Base-by-base conservation (phyloP, 148 eudicot genomes). In the Hydrangea macrophylla region DNA sequence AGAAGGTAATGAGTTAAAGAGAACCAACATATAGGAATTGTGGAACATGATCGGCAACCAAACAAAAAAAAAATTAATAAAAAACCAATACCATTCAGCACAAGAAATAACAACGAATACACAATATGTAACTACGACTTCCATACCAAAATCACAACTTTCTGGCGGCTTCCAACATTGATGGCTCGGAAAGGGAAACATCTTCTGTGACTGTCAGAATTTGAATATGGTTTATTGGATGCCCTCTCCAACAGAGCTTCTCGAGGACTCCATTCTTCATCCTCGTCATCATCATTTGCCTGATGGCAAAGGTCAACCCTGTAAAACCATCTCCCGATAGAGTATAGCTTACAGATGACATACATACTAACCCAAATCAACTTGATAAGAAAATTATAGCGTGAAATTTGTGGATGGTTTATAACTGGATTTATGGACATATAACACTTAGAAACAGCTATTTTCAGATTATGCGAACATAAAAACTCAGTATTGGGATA, bases 271-370 rank as follows among this genome's bases (percentile, higher is more conserved):
- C 73, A 74, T 48, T 75, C 90, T 54, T 83, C 86, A 53, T 80
- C 89, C 27, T 93, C 96, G 18, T 93, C 96, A 39, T 90, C 96
- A 56, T 93, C 90, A 80, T 85, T 85, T 71, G 84, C 69, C 79
- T 90, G 98, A 80, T 93, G 96, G 82, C 96, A 93, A 68, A 90
- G 84, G 80, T 90, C 96, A 64, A 90, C 87, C 98, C 98, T 93
- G 65, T 68, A 79, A 70, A 79, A 70, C 32, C 74, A 69, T 58
- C 73, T 62, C 79, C 69, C 70, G 60, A 54, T 39, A 60, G 36
- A 8, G 53, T 65, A 50, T 54, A 54, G 69, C 72, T 40, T 33
- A 63, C 60, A 51, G 22, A 70, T 42, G 30, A 60, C 50, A 59
- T 35, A 26, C 15, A 66, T 62, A 26, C 13, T 32, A 67, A 9